phyloP scores from a whole-genome alignment of 140 eudicot genomes.

The Oenanthe javanica region DNA sequence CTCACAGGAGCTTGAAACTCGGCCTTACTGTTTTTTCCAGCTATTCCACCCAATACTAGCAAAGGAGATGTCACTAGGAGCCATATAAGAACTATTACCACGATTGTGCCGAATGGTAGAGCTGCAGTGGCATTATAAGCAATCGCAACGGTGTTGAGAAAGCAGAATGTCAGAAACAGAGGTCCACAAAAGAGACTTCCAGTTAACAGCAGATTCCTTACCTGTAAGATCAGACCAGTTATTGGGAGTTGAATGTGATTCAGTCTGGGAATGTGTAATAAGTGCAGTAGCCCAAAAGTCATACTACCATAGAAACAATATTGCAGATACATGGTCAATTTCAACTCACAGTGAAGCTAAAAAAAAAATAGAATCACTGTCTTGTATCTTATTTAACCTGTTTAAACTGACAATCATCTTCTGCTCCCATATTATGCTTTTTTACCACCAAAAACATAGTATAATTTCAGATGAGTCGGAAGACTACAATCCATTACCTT shows the following conservation, averaged over 20 bases:
- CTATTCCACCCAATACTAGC: slow-evolving; percentile 73
- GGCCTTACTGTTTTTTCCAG: slow-evolving; percentile 75
- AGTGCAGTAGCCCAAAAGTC: not conserved
- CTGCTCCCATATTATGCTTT: not conserved
- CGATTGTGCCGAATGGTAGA: slow-evolving; percentile 70
- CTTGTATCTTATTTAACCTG: not conserved
- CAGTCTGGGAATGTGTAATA: not conserved
- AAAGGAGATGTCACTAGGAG: slow-evolving; percentile 73
- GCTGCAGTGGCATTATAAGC: slow-evolving; percentile 75
- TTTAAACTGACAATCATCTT: not conserved
- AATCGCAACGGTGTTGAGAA: slow-evolving; percentile 49
- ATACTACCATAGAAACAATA: not conserved
- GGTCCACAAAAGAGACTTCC: slow-evolving; percentile 64
- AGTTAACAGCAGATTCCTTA: slow-evolving; percentile 51
- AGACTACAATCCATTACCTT: not conserved
- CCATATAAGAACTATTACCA: slow-evolving; percentile 75
- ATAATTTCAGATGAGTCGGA: not conserved
- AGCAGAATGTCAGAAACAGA: slow-evolving; percentile 59
- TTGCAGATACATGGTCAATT: not conserved
- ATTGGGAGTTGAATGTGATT: not conserved
- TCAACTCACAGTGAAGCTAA: not conserved
- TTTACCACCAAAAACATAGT: not conserved
- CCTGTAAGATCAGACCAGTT: slow-evolving; percentile 30
- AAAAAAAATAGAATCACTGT: not conserved
- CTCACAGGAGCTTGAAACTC: slow-evolving; percentile 88